Conservation (phyloP, 805 yeast genomes). For the Metschnikowia lachancei region DNA sequence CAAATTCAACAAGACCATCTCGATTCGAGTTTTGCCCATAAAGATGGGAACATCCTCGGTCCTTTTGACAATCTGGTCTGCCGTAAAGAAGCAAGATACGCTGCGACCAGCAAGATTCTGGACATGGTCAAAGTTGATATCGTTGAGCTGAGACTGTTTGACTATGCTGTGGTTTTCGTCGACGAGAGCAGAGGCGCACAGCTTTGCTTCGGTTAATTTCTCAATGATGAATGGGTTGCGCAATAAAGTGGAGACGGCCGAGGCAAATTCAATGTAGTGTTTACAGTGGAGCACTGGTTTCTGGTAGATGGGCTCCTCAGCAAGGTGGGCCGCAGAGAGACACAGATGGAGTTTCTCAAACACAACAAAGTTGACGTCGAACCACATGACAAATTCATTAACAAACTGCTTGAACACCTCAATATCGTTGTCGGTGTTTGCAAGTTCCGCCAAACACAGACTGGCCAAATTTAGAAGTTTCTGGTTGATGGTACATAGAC, state of each 20-base stretch:
- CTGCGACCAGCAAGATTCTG: slow-evolving; percentile 27
- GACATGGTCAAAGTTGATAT: slow-evolving; percentile 37
- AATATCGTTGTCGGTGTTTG: slow-evolving; percentile 12
- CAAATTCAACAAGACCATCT: slow-evolving; percentile 36
- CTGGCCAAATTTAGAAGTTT: slow-evolving; percentile 26
- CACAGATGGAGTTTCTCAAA: slow-evolving; percentile 32
- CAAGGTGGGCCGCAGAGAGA: slow-evolving; percentile 16
- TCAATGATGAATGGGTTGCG: slow-evolving; percentile 42
- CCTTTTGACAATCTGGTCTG: slow-evolving; percentile 36
- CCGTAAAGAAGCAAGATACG: slow-evolving; percentile 40
- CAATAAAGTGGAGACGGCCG: slow-evolving; percentile 20
- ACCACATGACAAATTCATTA: slow-evolving; percentile 40
- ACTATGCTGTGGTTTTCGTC: slow-evolving; percentile 14
- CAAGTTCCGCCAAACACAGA: slow-evolving; percentile 15
- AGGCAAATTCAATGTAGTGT: slow-evolving; percentile 31
- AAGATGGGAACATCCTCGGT: slow-evolving; percentile 25
- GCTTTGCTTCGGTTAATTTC: slow-evolving; percentile 22
- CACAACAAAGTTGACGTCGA: slow-evolving; percentile 33
- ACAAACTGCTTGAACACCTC: slow-evolving; percentile 35
- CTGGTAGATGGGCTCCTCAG: slow-evolving; percentile 22
- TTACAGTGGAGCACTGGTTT: slow-evolving; percentile 33
- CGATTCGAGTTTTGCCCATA: slow-evolving; percentile 24
- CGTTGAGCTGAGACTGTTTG: slow-evolving; percentile 25
- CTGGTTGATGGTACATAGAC: slow-evolving; percentile 39
- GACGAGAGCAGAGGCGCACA: slow-evolving; percentile 20